Percentiles rank a stretch among this genome's conserved stretches.
phyloP scores from a whole-genome alignment of 2,329 filamentous ascomycete genomes.

The Lecanoromycetidae sp. region DNA sequence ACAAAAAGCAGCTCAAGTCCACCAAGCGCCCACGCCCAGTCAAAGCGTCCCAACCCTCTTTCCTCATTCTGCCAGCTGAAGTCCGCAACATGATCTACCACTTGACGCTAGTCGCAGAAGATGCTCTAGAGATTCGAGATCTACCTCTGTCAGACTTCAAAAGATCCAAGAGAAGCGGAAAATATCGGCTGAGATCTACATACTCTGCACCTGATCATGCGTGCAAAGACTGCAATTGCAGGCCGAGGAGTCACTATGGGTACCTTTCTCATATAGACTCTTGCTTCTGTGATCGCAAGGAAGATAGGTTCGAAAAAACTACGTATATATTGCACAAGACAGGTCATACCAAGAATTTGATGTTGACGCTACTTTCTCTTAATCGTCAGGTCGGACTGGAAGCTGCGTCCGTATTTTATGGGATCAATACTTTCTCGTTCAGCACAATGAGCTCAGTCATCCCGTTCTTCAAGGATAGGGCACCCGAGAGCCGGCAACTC shows the following conservation, averaged over 20 bases:
- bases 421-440: constrained; percentile 4
- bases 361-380: neutral
- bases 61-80: neutral
- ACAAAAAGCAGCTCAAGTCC: no score
- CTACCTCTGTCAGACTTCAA: neutral
- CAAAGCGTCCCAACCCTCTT: no score
- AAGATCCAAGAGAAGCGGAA: neutral
- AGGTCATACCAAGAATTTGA: neutral
- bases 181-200: neutral
- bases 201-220: neutral
- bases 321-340: neutral
- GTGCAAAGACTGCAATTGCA: neutral
- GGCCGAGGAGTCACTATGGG: neutral
- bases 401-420: constrained; percentile 9
- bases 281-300: no score
- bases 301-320: neutral
- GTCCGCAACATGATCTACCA: neutral
- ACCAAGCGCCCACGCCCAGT: no score
- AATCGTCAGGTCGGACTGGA: neutral
- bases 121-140: neutral
- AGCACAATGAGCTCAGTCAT: neutral
- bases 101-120: neutral
- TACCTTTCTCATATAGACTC: no score
- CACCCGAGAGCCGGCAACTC: neutral
- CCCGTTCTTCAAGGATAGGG: constrained; percentile 2